Percentiles rank a stretch among this genome's conserved stretches.
Conservation (phyloP, 768 basidiomycete genomes). For the Suillus spraguei region DNA sequence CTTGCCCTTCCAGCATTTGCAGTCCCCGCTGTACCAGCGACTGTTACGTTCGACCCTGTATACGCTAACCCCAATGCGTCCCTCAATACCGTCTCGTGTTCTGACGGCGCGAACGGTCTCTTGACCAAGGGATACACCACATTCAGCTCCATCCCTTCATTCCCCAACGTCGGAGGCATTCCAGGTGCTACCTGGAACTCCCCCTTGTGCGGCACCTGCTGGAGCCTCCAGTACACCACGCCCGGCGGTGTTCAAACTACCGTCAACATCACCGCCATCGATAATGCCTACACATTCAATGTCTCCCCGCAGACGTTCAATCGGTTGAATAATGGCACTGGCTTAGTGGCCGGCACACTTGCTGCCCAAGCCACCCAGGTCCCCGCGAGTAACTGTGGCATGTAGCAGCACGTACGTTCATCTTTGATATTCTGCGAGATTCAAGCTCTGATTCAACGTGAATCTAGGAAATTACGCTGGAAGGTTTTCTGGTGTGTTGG, state of each 20-base stretch:
- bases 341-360: not conserved
- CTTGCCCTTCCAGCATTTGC: not conserved
- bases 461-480: not conserved
- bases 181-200: conserved; percentile 16
- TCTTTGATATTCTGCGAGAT: not conserved
- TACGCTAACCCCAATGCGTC: conserved; percentile 14
- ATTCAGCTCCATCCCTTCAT: conserved; percentile 17
- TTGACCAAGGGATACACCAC: conserved; percentile 18
- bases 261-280: conserved; percentile 10
- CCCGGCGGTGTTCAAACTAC: conserved; percentile 4
- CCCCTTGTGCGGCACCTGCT: conserved; percentile 12
- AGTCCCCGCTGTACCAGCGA: not conserved
- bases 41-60: conserved; percentile 5
- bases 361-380: conserved; percentile 7
- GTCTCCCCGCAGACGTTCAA: conserved; percentile 7
- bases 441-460: not conserved
- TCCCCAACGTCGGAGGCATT: conserved; percentile 14
- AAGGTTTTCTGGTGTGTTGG: not conserved
- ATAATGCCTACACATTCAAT: conserved; percentile 7
- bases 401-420: conserved; percentile 9
- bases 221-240: conserved; percentile 7
- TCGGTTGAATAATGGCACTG: not conserved
- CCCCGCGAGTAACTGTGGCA: conserved; percentile 4
- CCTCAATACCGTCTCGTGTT: conserved; percentile 19
- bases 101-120: conserved; percentile 24